Evolutionary conservation across 805 yeast species (phyloP).

Genomic region (Pichia nakasei): DNA sequence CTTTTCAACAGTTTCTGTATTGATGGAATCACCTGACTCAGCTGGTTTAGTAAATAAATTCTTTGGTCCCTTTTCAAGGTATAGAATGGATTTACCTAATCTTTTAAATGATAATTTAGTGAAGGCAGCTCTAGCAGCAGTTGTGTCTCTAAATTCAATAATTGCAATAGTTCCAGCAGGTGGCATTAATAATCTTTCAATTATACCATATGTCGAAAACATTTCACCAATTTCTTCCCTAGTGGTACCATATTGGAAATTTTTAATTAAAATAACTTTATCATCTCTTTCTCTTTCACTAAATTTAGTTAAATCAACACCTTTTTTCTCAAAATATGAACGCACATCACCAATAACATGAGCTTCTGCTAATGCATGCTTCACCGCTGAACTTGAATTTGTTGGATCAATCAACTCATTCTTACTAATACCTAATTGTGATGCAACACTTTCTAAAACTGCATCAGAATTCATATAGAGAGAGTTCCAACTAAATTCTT

Average conservation of each 20-base stretch:
- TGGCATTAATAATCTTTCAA: conserved; percentile 81
- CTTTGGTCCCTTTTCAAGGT: conserved; percentile 90
- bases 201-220: conserved; percentile 70
- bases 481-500: conserved; percentile 93
- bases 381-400: conserved; percentile 80
- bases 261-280: conserved; percentile 71
- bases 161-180: conserved; percentile 95
- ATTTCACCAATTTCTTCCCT: conserved; percentile 72
- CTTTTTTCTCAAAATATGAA: conserved; percentile 73
- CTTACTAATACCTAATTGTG: conserved; percentile 73
- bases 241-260: conserved; percentile 84
- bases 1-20: conserved; percentile 21
- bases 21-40: conserved; percentile 26
- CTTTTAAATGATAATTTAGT: conserved; percentile 79
- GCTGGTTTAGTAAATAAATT: conserved; percentile 64
- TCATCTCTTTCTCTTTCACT: conserved; percentile 67
- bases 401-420: conserved; percentile 83
- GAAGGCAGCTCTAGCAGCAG: conserved; percentile 85
- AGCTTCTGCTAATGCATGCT: conserved; percentile 96
- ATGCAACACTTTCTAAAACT: conserved; percentile 81
- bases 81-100: conserved; percentile 77
- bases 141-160: conserved; percentile 74
- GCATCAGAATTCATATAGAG: conserved; percentile 87
- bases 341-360: conserved; percentile 90
- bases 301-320: conserved; percentile 76